Conservation (phyloP, 345 rosid genomes). For the Pistacia atlantica region DNA sequence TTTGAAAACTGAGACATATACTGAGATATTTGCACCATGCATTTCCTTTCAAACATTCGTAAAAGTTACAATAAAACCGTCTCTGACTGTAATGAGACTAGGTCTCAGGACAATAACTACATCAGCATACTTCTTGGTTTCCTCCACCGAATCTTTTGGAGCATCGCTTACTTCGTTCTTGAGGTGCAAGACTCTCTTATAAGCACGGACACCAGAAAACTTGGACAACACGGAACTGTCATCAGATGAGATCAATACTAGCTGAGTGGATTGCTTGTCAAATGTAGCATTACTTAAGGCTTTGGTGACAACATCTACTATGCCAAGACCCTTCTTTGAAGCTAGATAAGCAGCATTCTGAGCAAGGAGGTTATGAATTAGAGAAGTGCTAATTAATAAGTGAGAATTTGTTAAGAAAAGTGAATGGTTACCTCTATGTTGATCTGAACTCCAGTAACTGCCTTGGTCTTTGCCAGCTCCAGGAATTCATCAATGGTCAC, state of each 20-base stretch:
- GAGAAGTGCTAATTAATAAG: background rate
- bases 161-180: conserved; percentile 51
- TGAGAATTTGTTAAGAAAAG: background rate
- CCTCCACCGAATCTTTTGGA: conserved; percentile 48
- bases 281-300: conserved; percentile 70
- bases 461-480: conserved; percentile 60
- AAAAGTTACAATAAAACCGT: conserved; percentile 40
- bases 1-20: conserved; percentile 56
- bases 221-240: conserved; percentile 69
- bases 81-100: conserved; percentile 34
- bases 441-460: background rate
- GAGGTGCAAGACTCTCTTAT: conserved; percentile 57
- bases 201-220: conserved; percentile 45
- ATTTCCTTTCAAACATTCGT: conserved; percentile 56
- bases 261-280: conserved; percentile 71
- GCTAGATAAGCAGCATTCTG: conserved; percentile 94
- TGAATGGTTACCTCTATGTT: conserved; percentile 31
- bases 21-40: conserved; percentile 66
- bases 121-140: conserved; percentile 72
- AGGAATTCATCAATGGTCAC: conserved; percentile 62
- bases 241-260: conserved; percentile 73
- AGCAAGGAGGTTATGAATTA: background rate
- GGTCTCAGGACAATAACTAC: conserved; percentile 51
- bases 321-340: conserved; percentile 67
- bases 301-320: conserved; percentile 50